These are phyloP conservation scores for Calamus simplicifolius DNA, from an alignment of 176 grass and related monocot species.

Conservation along the genomic window DNA sequence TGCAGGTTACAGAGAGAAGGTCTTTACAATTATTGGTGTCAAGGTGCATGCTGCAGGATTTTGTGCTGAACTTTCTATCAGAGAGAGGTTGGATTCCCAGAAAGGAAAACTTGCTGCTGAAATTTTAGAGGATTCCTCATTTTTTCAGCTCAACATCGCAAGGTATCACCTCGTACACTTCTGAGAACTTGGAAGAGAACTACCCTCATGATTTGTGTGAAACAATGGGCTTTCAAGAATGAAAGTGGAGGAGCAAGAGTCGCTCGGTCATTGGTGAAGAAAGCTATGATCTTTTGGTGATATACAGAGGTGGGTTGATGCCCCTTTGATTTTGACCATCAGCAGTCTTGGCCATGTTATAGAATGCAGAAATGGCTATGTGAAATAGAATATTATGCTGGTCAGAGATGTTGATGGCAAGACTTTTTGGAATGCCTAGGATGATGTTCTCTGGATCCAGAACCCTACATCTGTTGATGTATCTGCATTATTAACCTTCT, in stretches of 20 bases:
- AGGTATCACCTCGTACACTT: slow-evolving; percentile 19
- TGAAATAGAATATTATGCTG: slow-evolving; percentile 38
- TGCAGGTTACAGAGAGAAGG: slow-evolving; percentile 88
- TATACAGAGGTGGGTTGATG: slow-evolving; percentile 4
- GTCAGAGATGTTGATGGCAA: slow-evolving; percentile 71
- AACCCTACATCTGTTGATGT: slow-evolving; percentile 35
- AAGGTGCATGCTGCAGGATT: slow-evolving; percentile 82
- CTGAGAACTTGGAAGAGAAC: too few relatives aligned
- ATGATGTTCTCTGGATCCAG: slow-evolving; percentile 71
- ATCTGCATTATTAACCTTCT: slow-evolving; percentile 54
- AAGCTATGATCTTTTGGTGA: background rate
- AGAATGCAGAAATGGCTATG: too few relatives aligned
- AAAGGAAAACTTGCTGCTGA: slow-evolving; percentile 35
- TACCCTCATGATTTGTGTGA: too few relatives aligned
- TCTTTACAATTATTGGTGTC: slow-evolving; percentile 61
- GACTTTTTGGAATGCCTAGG: slow-evolving; percentile 73
- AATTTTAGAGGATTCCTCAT: slow-evolving; percentile 42
- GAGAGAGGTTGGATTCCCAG: slow-evolving; percentile 29
- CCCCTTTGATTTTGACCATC: too few relatives aligned
- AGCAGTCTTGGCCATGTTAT: too few relatives aligned
- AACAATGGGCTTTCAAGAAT: too few relatives aligned
- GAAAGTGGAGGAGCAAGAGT: too few relatives aligned
- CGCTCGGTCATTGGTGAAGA: slow-evolving; percentile 5
- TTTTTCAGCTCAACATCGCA: slow-evolving; percentile 64
- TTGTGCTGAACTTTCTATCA: slow-evolving; percentile 40